Conservation (phyloP, 495 filamentous ascomycete genomes). For the Penicillium egyptiacum region DNA sequence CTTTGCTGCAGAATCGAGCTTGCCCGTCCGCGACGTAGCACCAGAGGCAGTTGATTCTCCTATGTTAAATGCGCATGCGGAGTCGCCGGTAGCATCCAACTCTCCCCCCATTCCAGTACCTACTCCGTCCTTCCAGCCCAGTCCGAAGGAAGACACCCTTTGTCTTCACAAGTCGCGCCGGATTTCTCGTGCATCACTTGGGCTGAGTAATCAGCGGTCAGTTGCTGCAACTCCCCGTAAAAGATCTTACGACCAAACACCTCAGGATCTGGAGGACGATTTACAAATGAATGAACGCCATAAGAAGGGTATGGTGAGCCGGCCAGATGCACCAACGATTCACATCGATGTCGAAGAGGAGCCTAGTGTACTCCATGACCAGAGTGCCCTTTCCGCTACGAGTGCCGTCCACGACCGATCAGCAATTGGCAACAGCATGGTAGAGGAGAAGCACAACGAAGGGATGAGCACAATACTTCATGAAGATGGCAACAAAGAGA, state of each 20-base stretch:
- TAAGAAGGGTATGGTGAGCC: slow-evolving; percentile 35
- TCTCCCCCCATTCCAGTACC: slow-evolving; percentile 5
- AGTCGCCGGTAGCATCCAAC: slow-evolving; percentile 2
- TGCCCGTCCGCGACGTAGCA: background rate
- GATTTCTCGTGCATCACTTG: slow-evolving; percentile 16
- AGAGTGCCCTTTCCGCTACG: slow-evolving; percentile 20
- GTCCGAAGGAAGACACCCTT: slow-evolving; percentile 10
- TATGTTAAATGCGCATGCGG: background rate
- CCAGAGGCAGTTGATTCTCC: background rate
- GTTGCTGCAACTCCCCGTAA: slow-evolving; percentile 35
- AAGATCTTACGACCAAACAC: slow-evolving; percentile 43
- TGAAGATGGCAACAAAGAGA: slow-evolving; percentile 30
- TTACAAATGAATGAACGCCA: slow-evolving; percentile 25
- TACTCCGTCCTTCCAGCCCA: slow-evolving; percentile 1
- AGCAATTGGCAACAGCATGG: slow-evolving; percentile 35
- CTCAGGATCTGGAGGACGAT: slow-evolving; percentile 28
- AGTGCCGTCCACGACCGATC: slow-evolving; percentile 24
- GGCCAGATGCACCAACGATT: slow-evolving; percentile 29
- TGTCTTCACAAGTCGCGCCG: slow-evolving; percentile 19
- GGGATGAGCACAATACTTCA: slow-evolving; percentile 47
- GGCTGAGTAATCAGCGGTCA: slow-evolving; percentile 4
- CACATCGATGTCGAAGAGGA: slow-evolving; percentile 36
- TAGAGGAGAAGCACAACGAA: slow-evolving; percentile 45
- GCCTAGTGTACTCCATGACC: slow-evolving; percentile 27
- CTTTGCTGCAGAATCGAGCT: background rate